Conservation (phyloP, 257 asterid species). For the Primulina eburnea region DNA sequence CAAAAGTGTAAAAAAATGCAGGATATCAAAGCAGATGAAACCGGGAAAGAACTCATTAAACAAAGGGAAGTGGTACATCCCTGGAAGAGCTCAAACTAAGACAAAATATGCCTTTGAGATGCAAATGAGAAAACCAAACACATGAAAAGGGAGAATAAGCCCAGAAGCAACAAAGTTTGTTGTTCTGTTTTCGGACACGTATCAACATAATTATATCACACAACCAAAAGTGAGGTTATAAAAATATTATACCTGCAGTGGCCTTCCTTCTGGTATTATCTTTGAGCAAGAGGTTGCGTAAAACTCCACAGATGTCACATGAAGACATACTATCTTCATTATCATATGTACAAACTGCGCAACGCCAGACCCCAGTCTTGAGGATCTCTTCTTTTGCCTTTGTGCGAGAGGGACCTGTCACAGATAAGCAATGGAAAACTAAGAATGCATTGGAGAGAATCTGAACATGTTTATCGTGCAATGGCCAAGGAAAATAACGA, state of each 20-base stretch:
- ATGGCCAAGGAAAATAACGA: not conserved
- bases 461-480: not conserved
- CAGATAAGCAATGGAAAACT: slow-evolving; percentile 30
- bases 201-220: slow-evolving; percentile 10
- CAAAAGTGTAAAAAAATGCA: slow-evolving; percentile 3
- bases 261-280: slow-evolving; percentile 32
- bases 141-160: slow-evolving; percentile 6
- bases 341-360: slow-evolving; percentile 94
- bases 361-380: slow-evolving; percentile 67
- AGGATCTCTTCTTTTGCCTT: slow-evolving; percentile 35
- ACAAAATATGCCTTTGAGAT: slow-evolving; percentile 9
- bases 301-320: slow-evolving; percentile 95
- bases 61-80: slow-evolving; percentile 16
- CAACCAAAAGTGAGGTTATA: not conserved
- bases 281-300: slow-evolving; percentile 81
- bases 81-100: not conserved
- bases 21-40: slow-evolving; percentile 15
- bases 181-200: slow-evolving; percentile 14
- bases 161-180: slow-evolving; percentile 5
- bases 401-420: slow-evolving; percentile 30
- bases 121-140: not conserved
- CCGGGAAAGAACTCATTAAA: not conserved
- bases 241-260: slow-evolving; percentile 45
- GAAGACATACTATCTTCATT: slow-evolving; percentile 71
- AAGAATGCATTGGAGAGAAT: not conserved